These are phyloP conservation scores for Pittosporum tobira DNA, from an alignment of 129 eudicot genomes.

Conservation along the genomic window DNA sequence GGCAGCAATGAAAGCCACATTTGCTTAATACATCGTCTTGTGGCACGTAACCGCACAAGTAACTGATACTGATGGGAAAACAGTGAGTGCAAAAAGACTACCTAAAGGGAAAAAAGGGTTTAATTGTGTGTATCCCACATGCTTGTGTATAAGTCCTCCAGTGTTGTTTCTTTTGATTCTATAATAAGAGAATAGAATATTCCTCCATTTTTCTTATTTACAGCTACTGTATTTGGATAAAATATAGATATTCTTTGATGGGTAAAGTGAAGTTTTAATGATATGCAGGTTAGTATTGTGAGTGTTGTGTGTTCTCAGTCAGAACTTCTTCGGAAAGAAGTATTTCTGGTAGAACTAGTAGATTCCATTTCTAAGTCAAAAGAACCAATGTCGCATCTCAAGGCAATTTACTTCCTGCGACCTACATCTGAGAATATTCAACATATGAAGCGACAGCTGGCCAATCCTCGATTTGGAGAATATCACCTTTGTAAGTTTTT, in stretches of 20 bases:
- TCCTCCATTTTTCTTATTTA: background rate
- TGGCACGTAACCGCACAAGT: too few species aligned
- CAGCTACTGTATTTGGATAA: background rate
- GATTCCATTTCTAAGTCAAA: slow-evolving; percentile 92
- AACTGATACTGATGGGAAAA: too few species aligned
- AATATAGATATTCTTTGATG: background rate
- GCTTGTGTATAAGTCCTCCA: too few species aligned
- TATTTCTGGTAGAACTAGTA: slow-evolving; percentile 87
- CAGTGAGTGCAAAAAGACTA: too few species aligned
- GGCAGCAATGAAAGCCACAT: background rate
- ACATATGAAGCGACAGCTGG: slow-evolving; percentile 76
- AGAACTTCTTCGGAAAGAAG: slow-evolving; percentile 95
- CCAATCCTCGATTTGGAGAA: slow-evolving; percentile 88
- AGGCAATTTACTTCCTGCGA: slow-evolving; percentile 92
- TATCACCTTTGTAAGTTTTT: slow-evolving; percentile 87
- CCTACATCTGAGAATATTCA: slow-evolving; percentile 82
- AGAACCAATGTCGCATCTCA: slow-evolving; percentile 94
- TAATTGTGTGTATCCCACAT: too few species aligned
- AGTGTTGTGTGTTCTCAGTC: slow-evolving; percentile 96
- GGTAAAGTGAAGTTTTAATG: background rate
- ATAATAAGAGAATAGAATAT: background rate
- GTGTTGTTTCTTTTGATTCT: too few species aligned
- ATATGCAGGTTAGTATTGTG: slow-evolving; percentile 82
- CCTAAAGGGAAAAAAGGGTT: too few species aligned
- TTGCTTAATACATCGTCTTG: background rate